Evolutionary conservation across 331 rosid genomes (phyloP), one percentile per base, ranked within the genome.

Genomic region (Pyracantha coccinea): DNA sequence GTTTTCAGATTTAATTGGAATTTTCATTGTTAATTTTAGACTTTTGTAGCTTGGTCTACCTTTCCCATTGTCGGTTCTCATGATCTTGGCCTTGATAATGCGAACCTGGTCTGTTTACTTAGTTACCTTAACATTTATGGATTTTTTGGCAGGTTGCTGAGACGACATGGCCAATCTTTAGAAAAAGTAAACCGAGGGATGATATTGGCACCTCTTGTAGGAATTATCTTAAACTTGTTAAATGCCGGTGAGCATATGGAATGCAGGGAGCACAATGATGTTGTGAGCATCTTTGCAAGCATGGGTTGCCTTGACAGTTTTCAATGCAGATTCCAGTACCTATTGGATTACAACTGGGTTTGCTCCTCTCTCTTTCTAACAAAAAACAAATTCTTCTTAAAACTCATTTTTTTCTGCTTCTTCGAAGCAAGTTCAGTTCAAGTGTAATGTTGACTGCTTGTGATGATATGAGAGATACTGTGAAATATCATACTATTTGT

Each of bases 321-420:
- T 78, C 83, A 89, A 77, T 89, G 83, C 78, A 94, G 97, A 71
- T 95, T 95, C 80, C 97, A 88, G 78, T 82, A 86, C 80, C 89
- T 95, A 52, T 76, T 95, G 92, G 90, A 90, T 84, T 90, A 89
- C 88, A 88, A 89, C 80, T 89, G 97, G 97, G 99, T 95, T 86
- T 84, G 97, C 84, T 76, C 29, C 59, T 61, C 21, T 62, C 35
- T 45, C 80, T 69, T 59, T 76, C 52, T 29, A 65, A 41, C 47
- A 41, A 41, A 10, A 65, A 33, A n/a, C 14, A 7, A n/a, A 32
- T 17, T 32, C 13, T 32, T n/a, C 20, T 33, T 32, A 9, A 10
- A 65, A 19, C 17, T 65, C 20, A 0, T 28, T 62, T 28, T 28
- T 5, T 29, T 63, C 24, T 38, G 45, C 45, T 61, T 27, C 25